phyloP scores from a whole-genome alignment of 2,329 filamentous ascomycete species.

The Botryotinia globosa region DNA sequence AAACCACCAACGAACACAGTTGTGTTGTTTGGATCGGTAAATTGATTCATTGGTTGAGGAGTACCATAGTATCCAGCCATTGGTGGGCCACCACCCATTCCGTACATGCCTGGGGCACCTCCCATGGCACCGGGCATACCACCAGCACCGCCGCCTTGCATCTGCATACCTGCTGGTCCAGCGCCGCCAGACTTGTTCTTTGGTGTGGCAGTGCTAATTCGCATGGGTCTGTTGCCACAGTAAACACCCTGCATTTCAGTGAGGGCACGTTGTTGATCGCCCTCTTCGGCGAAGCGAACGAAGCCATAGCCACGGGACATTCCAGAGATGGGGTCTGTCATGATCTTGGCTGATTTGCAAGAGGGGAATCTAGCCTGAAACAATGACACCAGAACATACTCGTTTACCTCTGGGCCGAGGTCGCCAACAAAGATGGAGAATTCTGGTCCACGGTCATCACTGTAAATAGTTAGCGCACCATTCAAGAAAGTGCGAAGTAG shows the following conservation, averaged over 20 bases:
- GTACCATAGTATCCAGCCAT: conserved; percentile 66
- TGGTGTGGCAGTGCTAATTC: conserved; percentile 94
- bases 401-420: conserved; percentile 95
- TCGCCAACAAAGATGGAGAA: conserved; percentile 98
- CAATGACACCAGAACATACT: conserved; percentile 93
- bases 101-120: conserved; percentile 57
- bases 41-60: conserved; percentile 94
- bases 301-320: conserved; percentile 98
- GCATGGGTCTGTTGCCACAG: conserved; percentile 97
- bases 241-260: conserved; percentile 99
- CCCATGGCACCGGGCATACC: conserved; percentile 50
- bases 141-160: conserved; percentile 37
- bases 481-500: conserved; percentile 16
- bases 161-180: conserved; percentile 51
- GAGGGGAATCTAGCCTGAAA: conserved; percentile 96
- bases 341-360: conserved; percentile 99
- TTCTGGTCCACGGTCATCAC: conserved; percentile 93
- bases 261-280: conserved; percentile 91
- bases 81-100: conserved; percentile 57
- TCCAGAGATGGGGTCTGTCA: conserved; percentile 97
- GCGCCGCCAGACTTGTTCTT: conserved; percentile 73
- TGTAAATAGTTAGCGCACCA: conserved; percentile 41
- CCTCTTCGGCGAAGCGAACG: conserved; percentile 93
- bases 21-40: conserved; percentile 99
- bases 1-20: conserved; percentile 97